Base-by-base conservation (phyloP, 2,329 filamentous ascomycete species). In the Intubia oerlemansii region DNA sequence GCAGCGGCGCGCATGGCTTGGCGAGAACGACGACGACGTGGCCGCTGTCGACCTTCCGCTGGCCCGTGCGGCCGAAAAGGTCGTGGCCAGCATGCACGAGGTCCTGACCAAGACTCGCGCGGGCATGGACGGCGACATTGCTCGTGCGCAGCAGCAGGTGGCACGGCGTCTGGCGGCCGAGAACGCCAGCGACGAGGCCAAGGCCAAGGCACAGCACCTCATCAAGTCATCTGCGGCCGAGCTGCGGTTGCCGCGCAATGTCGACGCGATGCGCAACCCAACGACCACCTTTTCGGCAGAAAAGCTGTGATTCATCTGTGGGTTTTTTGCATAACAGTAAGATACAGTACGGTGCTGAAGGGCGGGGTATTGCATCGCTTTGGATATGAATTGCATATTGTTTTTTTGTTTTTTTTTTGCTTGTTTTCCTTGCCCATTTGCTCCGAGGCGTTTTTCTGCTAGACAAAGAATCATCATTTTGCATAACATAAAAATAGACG, bases 31-130 rank as follows among this genome's bases (percentile, higher is more conserved):
- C 0, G 82, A 95, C 44, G 56, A 59, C 9, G 73, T 92, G 0
- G 41, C 51, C 1, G 59, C 76, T 2, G 56, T 61, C 9, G 70
- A 88, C 5, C 53, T 95, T 28, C 88, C 88, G 4, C 63, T 98
- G 9, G 84, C 84, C 1, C 67, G 62, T 36, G 82, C 88, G 0
- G 69, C 73, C 2, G 78, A 88, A 51, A 88, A 77, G 54, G 85
- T 92, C 5, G 54, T 95, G 16, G 81, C 78, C 7, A 88, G 76
- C 44, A 95, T 98, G 85, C 80, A 93, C 45, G 68, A 73, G 40
- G 70, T 95, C 22, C 56, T 98, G 25, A 57, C 59, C 35, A 66
- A 64, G 39, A 78, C 81, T 32, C 61, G 72, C 39, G 56, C 60
- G 35, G 68, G 69, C 39, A 66, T 85, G 55, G 53, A 57, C 30